Evolutionary conservation across 805 yeast genomes (phyloP).

Genomic region (Alloascoidea hylecoeti): DNA sequence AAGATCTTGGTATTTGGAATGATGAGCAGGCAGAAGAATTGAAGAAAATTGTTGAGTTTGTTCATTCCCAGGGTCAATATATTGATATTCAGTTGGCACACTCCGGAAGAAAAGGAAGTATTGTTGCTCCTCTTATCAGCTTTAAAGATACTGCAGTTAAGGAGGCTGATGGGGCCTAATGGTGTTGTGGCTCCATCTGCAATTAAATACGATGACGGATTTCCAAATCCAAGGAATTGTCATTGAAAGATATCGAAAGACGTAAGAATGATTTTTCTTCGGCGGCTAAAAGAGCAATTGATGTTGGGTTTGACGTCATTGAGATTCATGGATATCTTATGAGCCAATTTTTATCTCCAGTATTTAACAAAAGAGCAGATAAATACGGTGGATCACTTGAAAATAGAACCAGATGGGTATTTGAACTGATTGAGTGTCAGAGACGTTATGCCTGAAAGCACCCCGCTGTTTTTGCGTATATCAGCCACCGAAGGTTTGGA

Average conservation of each 20-base stretch:
- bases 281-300: conserved; percentile 35
- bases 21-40: conserved; percentile 30
- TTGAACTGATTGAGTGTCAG: conserved; percentile 34
- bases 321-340: conserved; percentile 52
- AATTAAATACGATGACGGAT: background rate
- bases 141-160: background rate
- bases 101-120: conserved; percentile 35
- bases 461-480: conserved; percentile 32
- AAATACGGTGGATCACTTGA: conserved; percentile 51
- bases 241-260: conserved; percentile 23
- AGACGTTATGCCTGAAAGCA: conserved; percentile 21
- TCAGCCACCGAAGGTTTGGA: conserved; percentile 28
- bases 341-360: conserved; percentile 29
- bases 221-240: conserved; percentile 25
- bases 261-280: conserved; percentile 26
- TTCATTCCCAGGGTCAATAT: conserved; percentile 23
- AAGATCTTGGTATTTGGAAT: conserved; percentile 34
- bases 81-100: conserved; percentile 43
- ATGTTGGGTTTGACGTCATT: conserved; percentile 46
- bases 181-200: background rate
- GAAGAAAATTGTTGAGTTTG: conserved; percentile 24
- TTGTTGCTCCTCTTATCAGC: conserved; percentile 17
- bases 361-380: conserved; percentile 40
- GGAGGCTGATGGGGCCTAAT: conserved; percentile 1
- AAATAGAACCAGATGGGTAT: conserved; percentile 34